These are phyloP conservation scores for Leptomonas pyrrhocoris DNA, from an alignment of 208 protist genomes.

Conservation along the genomic window DNA sequence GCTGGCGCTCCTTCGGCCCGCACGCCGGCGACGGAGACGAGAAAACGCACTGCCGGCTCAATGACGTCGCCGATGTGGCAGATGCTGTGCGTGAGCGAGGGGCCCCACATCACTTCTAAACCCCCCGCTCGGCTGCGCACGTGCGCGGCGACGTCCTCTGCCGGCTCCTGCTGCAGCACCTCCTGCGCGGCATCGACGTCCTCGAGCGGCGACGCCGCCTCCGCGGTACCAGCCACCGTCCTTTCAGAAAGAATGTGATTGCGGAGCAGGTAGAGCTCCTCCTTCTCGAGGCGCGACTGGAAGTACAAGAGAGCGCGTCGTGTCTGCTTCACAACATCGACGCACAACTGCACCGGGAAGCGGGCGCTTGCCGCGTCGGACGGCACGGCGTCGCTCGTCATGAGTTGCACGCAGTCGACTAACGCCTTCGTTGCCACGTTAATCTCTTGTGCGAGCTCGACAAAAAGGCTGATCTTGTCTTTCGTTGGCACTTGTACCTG, in stretches of 20 bases:
- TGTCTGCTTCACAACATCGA: slow-evolving; percentile 72
- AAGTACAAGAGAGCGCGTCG: slow-evolving; percentile 62
- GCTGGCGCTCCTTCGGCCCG: slow-evolving; percentile 41
- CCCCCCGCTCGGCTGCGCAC: slow-evolving; percentile 37
- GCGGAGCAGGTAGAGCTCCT: slow-evolving; percentile 29
- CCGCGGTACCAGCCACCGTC: background rate
- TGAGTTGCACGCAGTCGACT: slow-evolving; percentile 53
- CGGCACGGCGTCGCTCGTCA: slow-evolving; percentile 46
- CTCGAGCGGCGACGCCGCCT: background rate
- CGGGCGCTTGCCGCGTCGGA: slow-evolving; percentile 53
- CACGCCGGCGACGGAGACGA: slow-evolving; percentile 51
- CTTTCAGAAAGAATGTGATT: slow-evolving; percentile 5
- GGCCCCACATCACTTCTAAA: slow-evolving; percentile 52
- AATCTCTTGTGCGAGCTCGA: slow-evolving; percentile 56
- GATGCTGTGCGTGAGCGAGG: slow-evolving; percentile 57
- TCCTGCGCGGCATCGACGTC: slow-evolving; percentile 19
- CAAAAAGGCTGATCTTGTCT: slow-evolving; percentile 31
- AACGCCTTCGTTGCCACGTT: slow-evolving; percentile 55
- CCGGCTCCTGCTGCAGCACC: slow-evolving; percentile 13
- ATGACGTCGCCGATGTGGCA: slow-evolving; percentile 55
- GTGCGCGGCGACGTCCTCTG: slow-evolving; percentile 21
- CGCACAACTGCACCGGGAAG: slow-evolving; percentile 70
- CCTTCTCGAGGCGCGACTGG: slow-evolving; percentile 41
- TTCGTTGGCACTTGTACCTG: background rate
- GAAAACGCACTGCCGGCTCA: slow-evolving; percentile 47